Percentiles rank a stretch among this genome's conserved stretches.
These are phyloP conservation scores for Didymella arachidicola DNA, from an alignment of 2,329 filamentous ascomycete genomes.

Conservation along the genomic window DNA sequence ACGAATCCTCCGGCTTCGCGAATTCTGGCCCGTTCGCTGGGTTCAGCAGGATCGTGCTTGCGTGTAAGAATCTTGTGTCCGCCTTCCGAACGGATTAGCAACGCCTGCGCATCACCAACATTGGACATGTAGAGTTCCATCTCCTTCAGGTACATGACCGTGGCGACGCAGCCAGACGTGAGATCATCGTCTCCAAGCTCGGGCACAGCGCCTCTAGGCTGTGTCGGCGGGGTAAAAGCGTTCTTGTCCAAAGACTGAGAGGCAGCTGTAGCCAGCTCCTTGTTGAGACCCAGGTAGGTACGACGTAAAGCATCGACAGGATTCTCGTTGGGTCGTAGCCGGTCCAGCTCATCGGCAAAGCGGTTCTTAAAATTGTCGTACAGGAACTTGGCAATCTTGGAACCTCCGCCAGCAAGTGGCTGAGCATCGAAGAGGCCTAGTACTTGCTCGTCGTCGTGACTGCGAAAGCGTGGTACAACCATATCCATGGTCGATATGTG, in stretches of 20 bases:
- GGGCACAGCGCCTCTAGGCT: conserved; percentile 74
- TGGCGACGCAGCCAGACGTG: conserved; percentile 88
- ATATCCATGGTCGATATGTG: conserved; percentile 96
- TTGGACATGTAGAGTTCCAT: conserved; percentile 95
- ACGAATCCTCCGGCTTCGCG: conserved; percentile 95
- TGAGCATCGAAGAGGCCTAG: conserved; percentile 97
- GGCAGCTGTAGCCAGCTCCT: conserved; percentile 87
- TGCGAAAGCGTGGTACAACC: conserved; percentile 90
- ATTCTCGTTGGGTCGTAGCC: conserved; percentile 73
- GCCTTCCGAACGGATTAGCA: conserved; percentile 89
- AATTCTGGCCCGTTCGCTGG: conserved; percentile 83
- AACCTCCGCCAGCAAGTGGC: conserved; percentile 85
- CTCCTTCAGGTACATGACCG: conserved; percentile 86
- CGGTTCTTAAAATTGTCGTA: conserved; percentile 94
- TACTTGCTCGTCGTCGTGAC: conserved; percentile 87
- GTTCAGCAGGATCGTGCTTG: conserved; percentile 92
- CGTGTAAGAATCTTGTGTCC: conserved; percentile 82
- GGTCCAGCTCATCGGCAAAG: conserved; percentile 82
- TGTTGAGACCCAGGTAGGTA: conserved; percentile 89
- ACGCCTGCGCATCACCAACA: conserved; percentile 93
- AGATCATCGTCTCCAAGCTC: conserved; percentile 89
- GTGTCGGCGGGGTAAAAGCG: conserved; percentile 50
- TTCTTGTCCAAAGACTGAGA: conserved; percentile 80
- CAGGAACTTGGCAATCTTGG: conserved; percentile 93
- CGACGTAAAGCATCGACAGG: conserved; percentile 84